Evolutionary conservation across 1,284 basidiomycete genomes (phyloP).

Genomic region (Lignosus rhinocerotis): DNA sequence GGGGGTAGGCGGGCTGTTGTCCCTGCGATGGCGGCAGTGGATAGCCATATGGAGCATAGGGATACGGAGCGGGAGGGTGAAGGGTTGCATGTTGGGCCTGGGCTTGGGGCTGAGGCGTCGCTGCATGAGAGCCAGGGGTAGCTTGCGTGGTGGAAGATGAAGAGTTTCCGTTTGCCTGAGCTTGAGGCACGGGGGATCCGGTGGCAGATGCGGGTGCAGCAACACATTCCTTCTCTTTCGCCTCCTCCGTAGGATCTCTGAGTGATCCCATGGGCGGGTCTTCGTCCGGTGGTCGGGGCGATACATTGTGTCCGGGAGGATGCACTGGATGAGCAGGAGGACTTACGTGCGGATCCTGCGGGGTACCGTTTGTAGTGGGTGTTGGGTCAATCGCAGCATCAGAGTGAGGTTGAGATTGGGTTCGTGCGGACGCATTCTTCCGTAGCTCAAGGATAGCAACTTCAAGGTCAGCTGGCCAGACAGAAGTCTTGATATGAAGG

Average conservation of each 20-base stretch:
- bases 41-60: constrained; percentile 32
- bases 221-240: constrained; percentile 10
- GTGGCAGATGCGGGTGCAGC: constrained; percentile 6
- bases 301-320: constrained; percentile 20
- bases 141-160: constrained; percentile 9
- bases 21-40: constrained; percentile 20
- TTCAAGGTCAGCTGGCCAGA: constrained; percentile 72
- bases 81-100: constrained; percentile 18
- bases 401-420: constrained; percentile 4
- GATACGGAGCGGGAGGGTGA: constrained; percentile 28
- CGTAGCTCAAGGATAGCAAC: constrained; percentile 59
- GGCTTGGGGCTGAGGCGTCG: constrained; percentile 10
- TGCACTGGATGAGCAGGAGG: constrained; percentile 26
- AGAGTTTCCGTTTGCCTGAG: constrained; percentile 16
- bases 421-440: constrained; percentile 31
- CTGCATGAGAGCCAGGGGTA: constrained; percentile 15
- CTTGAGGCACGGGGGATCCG: constrained; percentile 8
- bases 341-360: constrained; percentile 4
- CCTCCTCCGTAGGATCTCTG: constrained; percentile 20
- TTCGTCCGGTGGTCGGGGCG: constrained; percentile 7
- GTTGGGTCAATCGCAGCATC: background rate
- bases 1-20: constrained; percentile 56
- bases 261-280: constrained; percentile 29
- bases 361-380: background rate
- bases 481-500: constrained; percentile 51